Evolutionary conservation across 345 rosid species (phyloP), one percentile per base, ranked within the genome.

Genomic region (Brassica incana): DNA sequence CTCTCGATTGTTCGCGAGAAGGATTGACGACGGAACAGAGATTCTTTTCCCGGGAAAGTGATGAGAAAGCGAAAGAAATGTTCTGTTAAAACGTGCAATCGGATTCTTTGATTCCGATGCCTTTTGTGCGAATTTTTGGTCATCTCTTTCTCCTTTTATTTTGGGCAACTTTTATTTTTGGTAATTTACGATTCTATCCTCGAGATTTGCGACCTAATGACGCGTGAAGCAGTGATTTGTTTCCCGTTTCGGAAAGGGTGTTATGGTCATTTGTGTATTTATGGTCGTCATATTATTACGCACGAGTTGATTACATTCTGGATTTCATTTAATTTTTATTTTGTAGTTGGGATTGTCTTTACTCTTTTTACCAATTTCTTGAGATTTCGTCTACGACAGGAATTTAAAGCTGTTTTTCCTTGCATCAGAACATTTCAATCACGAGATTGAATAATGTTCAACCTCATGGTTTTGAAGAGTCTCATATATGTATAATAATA

Each of bases 21-120:
- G n/a, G 50, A 11, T 5, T 43, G 50, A 10, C 1, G 50, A 43
- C 50, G 50, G 50, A 43, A 10, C 14, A 43, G 50, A 43, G 50
- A 43, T 43, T 43, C 14, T 2, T 40, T 43, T 35, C 76, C 83
- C 80, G 80, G 77, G 80, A 81, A 81, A 81, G 69, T 76, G 83
- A 76, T 32, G 76, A 67, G 78, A 80, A 80, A 68, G 35, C 9
- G 71, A 9, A 54, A 54, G 20, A 54, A 15, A 50, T 14, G 11
- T 30, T 64, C 48, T 40, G 14, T 36, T 10, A 11, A 12, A 12
- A 12, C 54, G 54, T 14, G 2, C 20, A 50, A 5, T 50, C 18
- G 20, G 58, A 50, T 50, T 50, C 58, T 50, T 50, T n/a, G 58
- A 50, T 50, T 50, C 58, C 16, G 56, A 48, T 48, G 56, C 56